Base-by-base conservation (phyloP, 202 grass and related monocot genomes). In the Setaria viridis region DNA sequence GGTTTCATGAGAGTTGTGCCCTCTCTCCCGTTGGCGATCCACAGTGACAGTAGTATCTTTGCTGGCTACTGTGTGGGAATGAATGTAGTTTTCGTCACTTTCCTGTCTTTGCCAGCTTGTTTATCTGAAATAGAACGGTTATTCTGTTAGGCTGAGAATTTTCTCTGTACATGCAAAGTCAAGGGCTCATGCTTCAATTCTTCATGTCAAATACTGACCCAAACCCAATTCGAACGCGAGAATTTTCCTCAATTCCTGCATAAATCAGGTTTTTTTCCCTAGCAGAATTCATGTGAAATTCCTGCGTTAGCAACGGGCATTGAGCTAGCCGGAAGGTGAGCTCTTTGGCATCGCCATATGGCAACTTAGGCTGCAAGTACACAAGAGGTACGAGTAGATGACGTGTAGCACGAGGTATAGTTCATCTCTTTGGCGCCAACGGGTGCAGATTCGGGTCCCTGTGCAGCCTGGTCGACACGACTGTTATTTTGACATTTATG, bases 401-500 rank as follows among this genome's bases (percentile, higher is more conserved):
- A 54, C 12, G 7, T 42, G 45, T 11, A 72, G 30, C 21, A 53
- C 32, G 63, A 29, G 34, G 45, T 35, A 12, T 14, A 13, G 19
- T 35, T 39, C 39, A 14, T 57, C 12, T 62, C 30, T 54, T 65
- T 73, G 37, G 6, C 71, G 72, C 39, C 63, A 89, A 66, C 71
- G 21, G 48, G 48, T 82, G 73, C 48, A 43, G 72, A 33, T 67
- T 58, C 68, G 66, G 30, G 57, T 76, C 73, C 62, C 58, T 15
- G 3, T 20, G 70, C 51, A 5, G 35, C 46, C 84, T 73, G 30
- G 76, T 84, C 85, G 89, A 91, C 85, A 91, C 85, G 70, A 77
- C 20, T 80, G 77, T 85, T 88, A 85, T 66, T 81, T 81, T 77
- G 85, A 85, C 83, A 92, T 92, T 92, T 86, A 92, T 89, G 90